These are phyloP conservation scores for Metarhizium sp. DNA, from an alignment of 2,329 filamentous ascomycete species.

Conservation along the genomic window DNA sequence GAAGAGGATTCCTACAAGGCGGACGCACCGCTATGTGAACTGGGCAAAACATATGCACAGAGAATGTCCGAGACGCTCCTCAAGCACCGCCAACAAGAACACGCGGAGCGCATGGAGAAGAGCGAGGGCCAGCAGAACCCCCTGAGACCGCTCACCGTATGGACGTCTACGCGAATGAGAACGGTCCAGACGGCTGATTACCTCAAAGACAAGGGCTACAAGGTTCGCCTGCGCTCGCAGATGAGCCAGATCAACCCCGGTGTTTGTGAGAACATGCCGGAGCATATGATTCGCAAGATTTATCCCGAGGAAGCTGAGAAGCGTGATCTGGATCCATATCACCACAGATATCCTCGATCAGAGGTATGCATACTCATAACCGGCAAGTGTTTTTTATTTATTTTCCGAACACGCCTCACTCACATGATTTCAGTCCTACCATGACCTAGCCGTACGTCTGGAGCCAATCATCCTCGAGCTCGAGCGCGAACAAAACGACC, in stretches of 20 bases:
- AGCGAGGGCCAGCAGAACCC: slow-evolving; percentile 55
- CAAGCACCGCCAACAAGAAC: slow-evolving; percentile 75
- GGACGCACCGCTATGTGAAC: slow-evolving; percentile 73
- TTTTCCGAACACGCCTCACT: not conserved
- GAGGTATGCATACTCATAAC: slow-evolving; percentile 48
- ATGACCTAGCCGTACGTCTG: slow-evolving; percentile 93
- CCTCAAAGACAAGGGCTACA: slow-evolving; percentile 71
- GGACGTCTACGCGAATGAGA: slow-evolving; percentile 86
- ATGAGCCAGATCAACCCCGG: slow-evolving; percentile 97
- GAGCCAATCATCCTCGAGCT: slow-evolving; percentile 97
- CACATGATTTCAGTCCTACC: slow-evolving; percentile 64
- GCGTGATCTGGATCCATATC: slow-evolving; percentile 90
- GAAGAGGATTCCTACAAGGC: slow-evolving; percentile 88
- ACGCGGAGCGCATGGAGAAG: slow-evolving; percentile 55
- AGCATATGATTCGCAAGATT: slow-evolving; percentile 66
- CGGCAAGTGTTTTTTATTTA: not conserved
- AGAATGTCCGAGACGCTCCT: slow-evolving; percentile 81
- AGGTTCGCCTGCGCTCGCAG: slow-evolving; percentile 83
- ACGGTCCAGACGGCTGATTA: slow-evolving; percentile 84
- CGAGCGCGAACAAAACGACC: slow-evolving; percentile 90
- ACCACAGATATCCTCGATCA: slow-evolving; percentile 89
- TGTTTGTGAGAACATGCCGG: slow-evolving; percentile 88
- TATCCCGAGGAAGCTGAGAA: slow-evolving; percentile 89
- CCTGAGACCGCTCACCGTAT: slow-evolving; percentile 75
- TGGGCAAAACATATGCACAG: slow-evolving; percentile 70